Percentiles rank a stretch among this genome's conserved stretches.
These are phyloP conservation scores for Vitis cinerea DNA, from an alignment of 164 flowering plant genomes.

Conservation along the genomic window DNA sequence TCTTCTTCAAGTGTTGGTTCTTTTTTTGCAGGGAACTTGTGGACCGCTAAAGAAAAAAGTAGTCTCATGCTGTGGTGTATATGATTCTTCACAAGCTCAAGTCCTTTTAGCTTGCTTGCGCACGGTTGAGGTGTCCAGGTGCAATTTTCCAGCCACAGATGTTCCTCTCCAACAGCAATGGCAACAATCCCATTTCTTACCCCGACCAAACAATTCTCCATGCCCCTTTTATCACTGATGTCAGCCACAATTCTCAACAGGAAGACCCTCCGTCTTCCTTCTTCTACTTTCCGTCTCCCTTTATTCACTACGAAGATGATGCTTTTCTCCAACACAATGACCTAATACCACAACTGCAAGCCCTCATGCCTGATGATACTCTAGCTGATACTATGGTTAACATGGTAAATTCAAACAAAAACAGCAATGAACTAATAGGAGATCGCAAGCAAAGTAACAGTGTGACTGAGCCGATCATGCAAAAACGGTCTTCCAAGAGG, in stretches of 20 bases:
- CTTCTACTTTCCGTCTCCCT: conserved; percentile 17
- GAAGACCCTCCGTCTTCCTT: conserved; percentile 6
- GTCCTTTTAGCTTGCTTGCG: neutral
- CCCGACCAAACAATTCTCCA: conserved; percentile 15
- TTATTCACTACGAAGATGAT: neutral
- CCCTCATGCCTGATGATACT: neutral
- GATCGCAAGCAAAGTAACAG: neutral
- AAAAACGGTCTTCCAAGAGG: conserved; percentile 34
- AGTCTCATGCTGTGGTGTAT: neutral
- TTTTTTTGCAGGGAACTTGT: neutral
- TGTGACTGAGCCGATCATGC: neutral
- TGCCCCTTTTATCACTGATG: conserved; percentile 15
- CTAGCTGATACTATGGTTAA: neutral
- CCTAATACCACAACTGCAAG: conserved; percentile 3
- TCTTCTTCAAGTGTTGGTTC: neutral
- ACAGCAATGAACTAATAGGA: neutral
- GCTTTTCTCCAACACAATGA: conserved; percentile 15
- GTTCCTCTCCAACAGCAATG: conserved; percentile 29
- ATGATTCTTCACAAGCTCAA: conserved; percentile 20
- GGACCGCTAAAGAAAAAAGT: conserved; percentile 5
- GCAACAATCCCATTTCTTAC: neutral
- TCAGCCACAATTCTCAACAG: conserved; percentile 15
- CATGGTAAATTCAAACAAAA: neutral
- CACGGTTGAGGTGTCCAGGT: neutral
- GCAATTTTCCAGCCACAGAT: conserved; percentile 26